Evolutionary conservation across 805 yeast species (phyloP).

Genomic region (Barnettozyma vustinii): DNA sequence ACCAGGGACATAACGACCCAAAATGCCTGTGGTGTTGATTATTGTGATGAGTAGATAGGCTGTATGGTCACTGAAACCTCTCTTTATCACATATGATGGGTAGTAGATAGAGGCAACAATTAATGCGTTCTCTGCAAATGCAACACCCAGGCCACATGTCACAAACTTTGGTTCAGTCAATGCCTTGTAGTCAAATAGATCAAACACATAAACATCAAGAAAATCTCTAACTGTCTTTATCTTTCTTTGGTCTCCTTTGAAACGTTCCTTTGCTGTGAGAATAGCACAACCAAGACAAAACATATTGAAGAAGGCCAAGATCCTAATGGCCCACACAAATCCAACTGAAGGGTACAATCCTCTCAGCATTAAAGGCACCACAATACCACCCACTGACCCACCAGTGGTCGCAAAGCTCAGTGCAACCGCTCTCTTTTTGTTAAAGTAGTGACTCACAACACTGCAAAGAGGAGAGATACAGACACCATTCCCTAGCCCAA

Average conservation of each 20-base stretch:
- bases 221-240: constrained; percentile 3
- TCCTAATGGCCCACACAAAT: constrained; percentile 55
- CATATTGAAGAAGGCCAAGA: constrained; percentile 42
- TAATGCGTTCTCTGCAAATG: constrained; percentile 29
- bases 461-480: constrained; percentile 58
- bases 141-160: constrained; percentile 29
- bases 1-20: constrained; percentile 43
- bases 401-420: constrained; percentile 46
- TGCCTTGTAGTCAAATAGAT: constrained; percentile 34
- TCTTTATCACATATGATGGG: constrained; percentile 46
- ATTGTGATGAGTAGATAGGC: constrained; percentile 45
- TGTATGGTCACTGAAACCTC: constrained; percentile 38
- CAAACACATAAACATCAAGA: constrained; percentile 19
- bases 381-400: constrained; percentile 52
- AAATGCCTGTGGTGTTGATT: constrained; percentile 40
- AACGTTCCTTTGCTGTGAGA: constrained; percentile 37
- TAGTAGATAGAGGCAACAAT: constrained; percentile 43
- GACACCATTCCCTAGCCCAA: constrained; percentile 57
- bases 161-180: constrained; percentile 48
- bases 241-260: constrained; percentile 20
- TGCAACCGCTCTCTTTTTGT: constrained; percentile 51
- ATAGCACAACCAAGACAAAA: constrained; percentile 33
- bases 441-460: constrained; percentile 63
- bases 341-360: constrained; percentile 46
- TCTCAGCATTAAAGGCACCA: constrained; percentile 50